phyloP scores from a whole-genome alignment of 2,329 filamentous ascomycete species.

The Fonsecaea monophora region DNA sequence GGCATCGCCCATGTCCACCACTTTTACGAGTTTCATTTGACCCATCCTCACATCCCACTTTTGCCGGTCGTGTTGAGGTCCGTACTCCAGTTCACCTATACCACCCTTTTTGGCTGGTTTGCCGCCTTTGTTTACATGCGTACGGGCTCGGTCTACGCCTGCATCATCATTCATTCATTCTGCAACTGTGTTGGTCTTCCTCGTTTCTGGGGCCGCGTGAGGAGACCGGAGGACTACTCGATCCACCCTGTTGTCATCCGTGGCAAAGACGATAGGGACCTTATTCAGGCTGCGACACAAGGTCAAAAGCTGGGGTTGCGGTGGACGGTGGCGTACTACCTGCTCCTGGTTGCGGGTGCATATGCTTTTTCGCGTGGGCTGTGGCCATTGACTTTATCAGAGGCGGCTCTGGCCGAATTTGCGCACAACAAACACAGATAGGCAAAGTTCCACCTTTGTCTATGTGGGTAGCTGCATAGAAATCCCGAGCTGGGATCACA shows the following conservation, averaged over 20 bases:
- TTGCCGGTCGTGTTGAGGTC: slow-evolving; percentile 71
- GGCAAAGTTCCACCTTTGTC: neutral
- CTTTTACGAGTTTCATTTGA: slow-evolving; percentile 90
- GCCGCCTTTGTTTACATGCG: slow-evolving; percentile 87
- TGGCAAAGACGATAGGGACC: slow-evolving; percentile 50
- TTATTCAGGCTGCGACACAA: slow-evolving; percentile 39
- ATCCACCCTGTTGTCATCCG: slow-evolving; percentile 37
- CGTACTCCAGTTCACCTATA: slow-evolving; percentile 85
- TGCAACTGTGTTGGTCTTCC: slow-evolving; percentile 94
- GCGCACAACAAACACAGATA: neutral
- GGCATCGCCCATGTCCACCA: slow-evolving; percentile 94
- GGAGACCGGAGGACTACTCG: slow-evolving; percentile 52
- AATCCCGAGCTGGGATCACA: neutral
- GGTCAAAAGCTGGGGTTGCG: slow-evolving; percentile 49
- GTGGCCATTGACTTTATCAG: slow-evolving; percentile 71
- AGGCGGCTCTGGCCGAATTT: slow-evolving; percentile 45
- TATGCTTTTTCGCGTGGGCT: slow-evolving; percentile 73
- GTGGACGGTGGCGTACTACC: slow-evolving; percentile 83
- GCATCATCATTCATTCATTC: slow-evolving; percentile 79
- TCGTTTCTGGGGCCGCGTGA: slow-evolving; percentile 79
- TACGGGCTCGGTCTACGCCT: slow-evolving; percentile 79
- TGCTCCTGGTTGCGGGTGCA: slow-evolving; percentile 74
- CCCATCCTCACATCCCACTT: slow-evolving; percentile 73
- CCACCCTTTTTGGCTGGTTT: slow-evolving; percentile 91
- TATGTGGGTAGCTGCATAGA: neutral